These are phyloP conservation scores for Hanseniaspora hatyaiensis DNA, from an alignment of 805 yeast genomes.

Conservation along the genomic window DNA sequence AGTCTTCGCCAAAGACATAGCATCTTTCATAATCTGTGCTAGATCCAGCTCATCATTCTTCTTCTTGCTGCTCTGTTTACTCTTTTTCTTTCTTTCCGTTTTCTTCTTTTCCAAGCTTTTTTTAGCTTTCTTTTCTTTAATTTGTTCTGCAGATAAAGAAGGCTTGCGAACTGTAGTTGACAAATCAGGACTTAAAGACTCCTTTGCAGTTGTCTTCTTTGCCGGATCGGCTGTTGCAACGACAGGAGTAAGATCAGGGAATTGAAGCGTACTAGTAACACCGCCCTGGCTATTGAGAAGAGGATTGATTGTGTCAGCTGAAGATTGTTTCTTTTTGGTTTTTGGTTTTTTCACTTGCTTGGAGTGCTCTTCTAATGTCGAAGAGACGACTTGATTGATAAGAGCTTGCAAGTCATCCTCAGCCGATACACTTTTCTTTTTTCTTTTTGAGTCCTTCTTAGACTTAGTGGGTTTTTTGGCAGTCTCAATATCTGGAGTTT, in stretches of 20 bases:
- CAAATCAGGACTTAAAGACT: no score
- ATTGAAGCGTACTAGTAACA: slow-evolving; percentile 9
- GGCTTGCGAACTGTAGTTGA: no score
- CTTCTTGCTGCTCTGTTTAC: slow-evolving; percentile 1
- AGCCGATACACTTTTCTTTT: slow-evolving; percentile 15
- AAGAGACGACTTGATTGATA: slow-evolving; percentile 27
- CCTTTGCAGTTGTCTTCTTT: no score
- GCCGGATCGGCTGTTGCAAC: no score
- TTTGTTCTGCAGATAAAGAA: slow-evolving; percentile 1
- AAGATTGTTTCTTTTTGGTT: not conserved
- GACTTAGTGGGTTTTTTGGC: slow-evolving; percentile 12
- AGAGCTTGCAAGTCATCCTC: slow-evolving; percentile 25
- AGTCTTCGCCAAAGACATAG: slow-evolving; percentile 63
- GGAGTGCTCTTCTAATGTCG: slow-evolving; percentile 29
- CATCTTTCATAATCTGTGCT: slow-evolving; percentile 66
- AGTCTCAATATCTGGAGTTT: no score
- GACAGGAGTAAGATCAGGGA: no score
- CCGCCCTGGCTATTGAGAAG: slow-evolving; percentile 11
- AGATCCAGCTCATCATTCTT: slow-evolving; percentile 45
- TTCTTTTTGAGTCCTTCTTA: slow-evolving; percentile 15
- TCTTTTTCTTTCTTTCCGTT: slow-evolving; percentile 4
- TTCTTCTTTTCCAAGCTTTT: no score
- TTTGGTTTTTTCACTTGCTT: slow-evolving; percentile 20
- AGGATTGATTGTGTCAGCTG: slow-evolving; percentile 6
- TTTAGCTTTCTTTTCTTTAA: not conserved